Conservation (phyloP, 371 early-diverging fungal species). For the Mortierella sp. region DNA sequence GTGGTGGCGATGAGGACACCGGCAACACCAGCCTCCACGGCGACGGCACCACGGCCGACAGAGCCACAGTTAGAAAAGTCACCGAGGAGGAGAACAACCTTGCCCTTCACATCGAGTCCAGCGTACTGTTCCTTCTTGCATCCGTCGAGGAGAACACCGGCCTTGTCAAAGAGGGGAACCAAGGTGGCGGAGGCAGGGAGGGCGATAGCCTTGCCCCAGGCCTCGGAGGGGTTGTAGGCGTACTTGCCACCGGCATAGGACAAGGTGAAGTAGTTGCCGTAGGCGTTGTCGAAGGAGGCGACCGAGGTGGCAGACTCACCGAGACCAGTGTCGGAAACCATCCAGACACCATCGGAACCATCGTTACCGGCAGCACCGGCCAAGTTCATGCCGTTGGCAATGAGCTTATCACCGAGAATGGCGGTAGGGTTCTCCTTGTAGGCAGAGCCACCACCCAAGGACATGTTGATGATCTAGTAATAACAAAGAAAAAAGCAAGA, state of each 20-base stretch:
- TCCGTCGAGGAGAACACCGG: conserved; percentile 58
- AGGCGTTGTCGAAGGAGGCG: conserved; percentile 77
- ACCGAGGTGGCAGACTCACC: conserved; percentile 74
- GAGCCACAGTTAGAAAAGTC: conserved; percentile 66
- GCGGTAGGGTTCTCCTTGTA: conserved; percentile 63
- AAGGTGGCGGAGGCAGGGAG: conserved; percentile 31
- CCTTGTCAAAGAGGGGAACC: conserved; percentile 27
- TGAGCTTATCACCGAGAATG: conserved; percentile 60
- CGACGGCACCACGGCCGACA: conserved; percentile 62
- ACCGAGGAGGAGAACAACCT: conserved; percentile 69
- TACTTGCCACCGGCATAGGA: conserved; percentile 14
- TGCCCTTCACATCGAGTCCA: conserved; percentile 58
- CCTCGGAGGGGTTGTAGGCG: conserved; percentile 21
- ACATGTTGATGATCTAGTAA: conserved; percentile 69
- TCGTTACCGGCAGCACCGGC: conserved; percentile 76
- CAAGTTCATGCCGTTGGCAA: conserved; percentile 61
- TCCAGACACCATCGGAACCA: conserved; percentile 73
- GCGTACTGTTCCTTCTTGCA: conserved; percentile 59
- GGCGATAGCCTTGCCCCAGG: conserved; percentile 16
- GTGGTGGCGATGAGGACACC: conserved; percentile 69
- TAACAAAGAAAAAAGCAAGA: background rate
- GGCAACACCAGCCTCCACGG: conserved; percentile 73
- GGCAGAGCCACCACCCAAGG: conserved; percentile 67
- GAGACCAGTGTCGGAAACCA: conserved; percentile 72
- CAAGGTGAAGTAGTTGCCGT: conserved; percentile 48